Evolutionary conservation across 176 grass and related monocot genomes (phyloP).

Genomic region (Bothriochloa decipiens): DNA sequence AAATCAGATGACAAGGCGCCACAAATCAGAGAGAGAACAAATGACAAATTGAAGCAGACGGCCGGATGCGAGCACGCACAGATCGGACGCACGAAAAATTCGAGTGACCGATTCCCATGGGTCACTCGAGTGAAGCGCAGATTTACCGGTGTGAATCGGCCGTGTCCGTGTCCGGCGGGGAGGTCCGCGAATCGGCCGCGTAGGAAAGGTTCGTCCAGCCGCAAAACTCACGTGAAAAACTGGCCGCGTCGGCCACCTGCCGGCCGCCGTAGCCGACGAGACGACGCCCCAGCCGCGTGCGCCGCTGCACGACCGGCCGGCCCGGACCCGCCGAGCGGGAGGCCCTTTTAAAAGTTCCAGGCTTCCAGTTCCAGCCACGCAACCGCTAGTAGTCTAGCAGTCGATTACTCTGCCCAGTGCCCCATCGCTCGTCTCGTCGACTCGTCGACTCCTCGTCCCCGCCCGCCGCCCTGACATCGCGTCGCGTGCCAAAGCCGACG

Average conservation of each 20-base stretch:
- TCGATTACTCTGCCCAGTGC: not conserved
- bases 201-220: not conserved
- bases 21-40: too few species aligned
- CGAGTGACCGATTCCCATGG: too few species aligned
- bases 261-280: not conserved
- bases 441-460: not conserved
- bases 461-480: slow-evolving; percentile 42
- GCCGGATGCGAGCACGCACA: too few species aligned
- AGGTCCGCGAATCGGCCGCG: not conserved
- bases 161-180: not conserved
- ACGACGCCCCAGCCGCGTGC: slow-evolving; percentile 17
- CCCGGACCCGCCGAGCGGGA: slow-evolving; percentile 35
- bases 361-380: not conserved
- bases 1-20: too few species aligned
- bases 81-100: too few species aligned
- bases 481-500: slow-evolving; percentile 60
- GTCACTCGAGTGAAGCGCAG: too few species aligned
- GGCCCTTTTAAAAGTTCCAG: slow-evolving; percentile 34
- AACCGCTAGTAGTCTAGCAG: not conserved
- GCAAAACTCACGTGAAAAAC: not conserved
- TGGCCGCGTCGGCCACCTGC: not conserved
- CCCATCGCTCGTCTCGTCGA: not conserved
- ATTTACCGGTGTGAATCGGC: too few species aligned
- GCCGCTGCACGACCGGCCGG: not conserved
- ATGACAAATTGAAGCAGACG: too few species aligned